Conservation (phyloP, 2,329 filamentous ascomycete genomes). For the Ilyonectria mors-panacis region DNA sequence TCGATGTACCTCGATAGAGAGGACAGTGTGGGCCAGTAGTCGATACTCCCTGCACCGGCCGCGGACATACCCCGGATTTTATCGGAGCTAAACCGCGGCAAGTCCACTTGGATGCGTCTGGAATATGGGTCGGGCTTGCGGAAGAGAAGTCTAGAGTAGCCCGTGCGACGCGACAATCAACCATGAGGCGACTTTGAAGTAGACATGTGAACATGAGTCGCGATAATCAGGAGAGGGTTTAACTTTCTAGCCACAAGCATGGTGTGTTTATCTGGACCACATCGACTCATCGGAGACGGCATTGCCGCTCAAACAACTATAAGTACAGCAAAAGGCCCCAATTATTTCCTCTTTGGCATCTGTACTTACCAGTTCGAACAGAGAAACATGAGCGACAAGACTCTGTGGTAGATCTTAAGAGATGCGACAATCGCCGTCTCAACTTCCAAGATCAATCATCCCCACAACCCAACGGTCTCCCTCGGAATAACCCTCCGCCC, state of each 20-base stretch:
- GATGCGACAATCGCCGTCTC: too few species aligned
- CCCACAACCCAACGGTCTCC: too few species aligned
- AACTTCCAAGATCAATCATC: too few species aligned
- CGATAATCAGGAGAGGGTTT: background rate
- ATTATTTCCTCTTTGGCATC: background rate
- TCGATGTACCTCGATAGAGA: background rate
- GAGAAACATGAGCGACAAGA: too few species aligned
- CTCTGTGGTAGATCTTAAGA: too few species aligned
- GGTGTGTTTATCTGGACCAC: background rate
- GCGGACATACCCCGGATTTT: background rate
- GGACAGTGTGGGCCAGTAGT: background rate
- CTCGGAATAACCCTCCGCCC: too few species aligned
- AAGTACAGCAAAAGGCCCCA: background rate
- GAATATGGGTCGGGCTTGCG: conserved; percentile 1
- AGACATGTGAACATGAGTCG: background rate
- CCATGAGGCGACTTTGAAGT: background rate
- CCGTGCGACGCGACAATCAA: background rate
- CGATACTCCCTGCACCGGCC: background rate
- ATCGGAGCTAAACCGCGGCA: background rate
- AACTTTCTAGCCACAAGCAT: background rate
- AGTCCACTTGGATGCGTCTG: background rate
- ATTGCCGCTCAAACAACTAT: background rate
- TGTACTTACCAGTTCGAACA: background rate
- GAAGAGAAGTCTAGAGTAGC: background rate
- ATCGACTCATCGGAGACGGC: background rate